Conservation (phyloP, 164 flowering plant genomes). For the Saururus chinensis region DNA sequence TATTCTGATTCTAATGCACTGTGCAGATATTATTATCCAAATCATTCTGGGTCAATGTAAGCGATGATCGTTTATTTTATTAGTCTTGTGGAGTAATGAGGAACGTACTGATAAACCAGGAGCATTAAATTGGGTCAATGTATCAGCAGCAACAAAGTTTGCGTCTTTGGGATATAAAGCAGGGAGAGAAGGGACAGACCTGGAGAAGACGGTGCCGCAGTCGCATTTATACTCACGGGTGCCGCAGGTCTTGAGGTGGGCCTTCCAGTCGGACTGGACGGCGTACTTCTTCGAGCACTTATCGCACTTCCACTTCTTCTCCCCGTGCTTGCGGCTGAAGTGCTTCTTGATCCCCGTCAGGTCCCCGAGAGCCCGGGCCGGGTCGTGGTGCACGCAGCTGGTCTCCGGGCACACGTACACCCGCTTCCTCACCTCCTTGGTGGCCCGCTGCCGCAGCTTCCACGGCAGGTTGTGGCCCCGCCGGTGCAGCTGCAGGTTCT, state of each 20-base stretch:
- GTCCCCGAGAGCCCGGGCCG: slow-evolving; percentile 66
- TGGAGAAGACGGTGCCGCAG: slow-evolving; percentile 76
- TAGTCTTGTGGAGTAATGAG: no score
- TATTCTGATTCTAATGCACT: no score
- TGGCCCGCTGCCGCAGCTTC: slow-evolving; percentile 50
- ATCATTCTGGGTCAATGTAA: no score
- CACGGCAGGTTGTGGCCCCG: slow-evolving; percentile 66
- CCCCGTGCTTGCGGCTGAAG: slow-evolving; percentile 69
- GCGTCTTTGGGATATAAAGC: no score
- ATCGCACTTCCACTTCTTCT: slow-evolving; percentile 80
- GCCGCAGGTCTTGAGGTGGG: slow-evolving; percentile 68
- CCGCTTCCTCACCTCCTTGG: slow-evolving; percentile 44
- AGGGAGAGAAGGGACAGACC: slow-evolving; percentile 56
- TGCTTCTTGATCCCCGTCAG: slow-evolving; percentile 78
- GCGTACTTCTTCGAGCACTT: slow-evolving; percentile 76
- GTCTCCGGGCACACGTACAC: slow-evolving; percentile 75
- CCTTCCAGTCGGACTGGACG: slow-evolving; percentile 83
- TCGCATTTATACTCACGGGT: slow-evolving; percentile 70
- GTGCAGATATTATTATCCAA: no score
- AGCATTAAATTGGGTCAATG: background rate
- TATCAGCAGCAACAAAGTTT: no score
- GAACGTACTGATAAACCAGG: no score
- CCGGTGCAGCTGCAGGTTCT: slow-evolving; percentile 59
- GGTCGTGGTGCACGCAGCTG: slow-evolving; percentile 63
- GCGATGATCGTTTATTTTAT: no score